Evolutionary conservation across 2,329 filamentous ascomycete species (phyloP), one percentile per base, ranked within the genome.

Genomic region (Karstenula rhodostoma): DNA sequence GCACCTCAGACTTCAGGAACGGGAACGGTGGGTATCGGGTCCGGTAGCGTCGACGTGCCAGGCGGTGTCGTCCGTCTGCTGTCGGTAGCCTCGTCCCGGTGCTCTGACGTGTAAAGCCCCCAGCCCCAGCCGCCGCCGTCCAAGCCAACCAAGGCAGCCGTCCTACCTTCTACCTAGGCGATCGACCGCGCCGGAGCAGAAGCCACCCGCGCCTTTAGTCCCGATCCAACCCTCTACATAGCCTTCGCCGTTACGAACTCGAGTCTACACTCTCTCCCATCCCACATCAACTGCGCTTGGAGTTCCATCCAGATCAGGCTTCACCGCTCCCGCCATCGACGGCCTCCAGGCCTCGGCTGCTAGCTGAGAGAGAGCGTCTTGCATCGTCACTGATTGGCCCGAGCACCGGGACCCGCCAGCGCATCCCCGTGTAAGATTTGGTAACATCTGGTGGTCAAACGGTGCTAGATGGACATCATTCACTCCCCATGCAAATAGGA

Each of bases 11-110:
- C n/a, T n/a, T n/a, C n/a, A n/a, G n/a, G n/a, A 13, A 35, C 8
- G 33, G 33, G 9, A 35, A 12, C 33, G 33, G 58, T 60, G 63
- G 63, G 63, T 49, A 40, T 57, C 53, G 43, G 57, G 59, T 29
- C 23, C 58, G 33, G 52, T n/a, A 22, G 9, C 7, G 51, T 23
- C 37, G n/a, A 19, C 2, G 40, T 40, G 51, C 33, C 19, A 37
- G 51, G 53, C 53, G 42, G 27, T 29, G 43, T 43, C 40, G 4
- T 17, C n/a, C 40, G 22, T 47, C 25, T 23, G 27, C 40, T 43
- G 53, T 35, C 29, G n/a, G 54, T 29, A 29, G 44, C 44, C 54
- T 47, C 33, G 43, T 42, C 35, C 22, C n/a, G 4, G 37, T 54
- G 51, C 29, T 43, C 48, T 53, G 43, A 42, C 35, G 52, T 44